A percentile compares a stretch with the other conserved stretches of the same genome.
Conservation (phyloP, 495 filamentous ascomycete species). For the Podospora conica region DNA sequence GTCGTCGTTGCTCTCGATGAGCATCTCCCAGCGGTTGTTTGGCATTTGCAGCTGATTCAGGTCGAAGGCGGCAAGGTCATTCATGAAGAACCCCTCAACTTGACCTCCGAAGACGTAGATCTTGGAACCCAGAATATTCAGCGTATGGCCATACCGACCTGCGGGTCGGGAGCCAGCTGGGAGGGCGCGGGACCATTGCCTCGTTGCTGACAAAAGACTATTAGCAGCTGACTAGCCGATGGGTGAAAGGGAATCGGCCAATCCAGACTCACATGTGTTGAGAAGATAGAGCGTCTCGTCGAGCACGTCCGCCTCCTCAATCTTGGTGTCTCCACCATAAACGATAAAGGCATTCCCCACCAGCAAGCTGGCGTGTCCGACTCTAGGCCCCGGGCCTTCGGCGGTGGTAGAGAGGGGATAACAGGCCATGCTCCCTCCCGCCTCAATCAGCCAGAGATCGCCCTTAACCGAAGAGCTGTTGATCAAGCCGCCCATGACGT, state of each 20-base stretch:
- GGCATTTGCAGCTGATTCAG: conserved; percentile 86
- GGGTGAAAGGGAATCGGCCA: neutral
- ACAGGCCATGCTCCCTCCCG: conserved; percentile 78
- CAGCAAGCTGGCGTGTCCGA: conserved; percentile 89
- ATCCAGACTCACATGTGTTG: conserved; percentile 76
- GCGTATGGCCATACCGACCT: conserved; percentile 90
- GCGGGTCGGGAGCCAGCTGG: conserved; percentile 76
- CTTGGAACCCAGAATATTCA: conserved; percentile 94
- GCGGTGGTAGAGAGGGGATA: conserved; percentile 86
- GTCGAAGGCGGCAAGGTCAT: conserved; percentile 95
- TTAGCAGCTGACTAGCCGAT: conserved; percentile 18
- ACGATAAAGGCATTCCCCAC: conserved; percentile 99
- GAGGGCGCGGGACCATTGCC: conserved; percentile 93
- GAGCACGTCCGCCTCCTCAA: conserved; percentile 81
- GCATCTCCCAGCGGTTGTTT: conserved; percentile 86
- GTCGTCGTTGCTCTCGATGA: conserved; percentile 70
- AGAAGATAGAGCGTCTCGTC: conserved; percentile 95
- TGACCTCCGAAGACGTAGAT: conserved; percentile 97
- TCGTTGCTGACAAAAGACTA: conserved; percentile 61
- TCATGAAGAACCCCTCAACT: conserved; percentile 96
- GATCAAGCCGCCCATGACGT: conserved; percentile 95
- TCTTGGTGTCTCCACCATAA: conserved; percentile 96
- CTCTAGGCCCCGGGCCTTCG: conserved; percentile 90
- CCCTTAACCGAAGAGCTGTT: conserved; percentile 92
- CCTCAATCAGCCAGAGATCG: conserved; percentile 96